Percentiles rank a stretch among this genome's conserved stretches.
Evolutionary conservation across 139 green algal species (phyloP).

Genomic region (Chlorella sorokiniana): DNA sequence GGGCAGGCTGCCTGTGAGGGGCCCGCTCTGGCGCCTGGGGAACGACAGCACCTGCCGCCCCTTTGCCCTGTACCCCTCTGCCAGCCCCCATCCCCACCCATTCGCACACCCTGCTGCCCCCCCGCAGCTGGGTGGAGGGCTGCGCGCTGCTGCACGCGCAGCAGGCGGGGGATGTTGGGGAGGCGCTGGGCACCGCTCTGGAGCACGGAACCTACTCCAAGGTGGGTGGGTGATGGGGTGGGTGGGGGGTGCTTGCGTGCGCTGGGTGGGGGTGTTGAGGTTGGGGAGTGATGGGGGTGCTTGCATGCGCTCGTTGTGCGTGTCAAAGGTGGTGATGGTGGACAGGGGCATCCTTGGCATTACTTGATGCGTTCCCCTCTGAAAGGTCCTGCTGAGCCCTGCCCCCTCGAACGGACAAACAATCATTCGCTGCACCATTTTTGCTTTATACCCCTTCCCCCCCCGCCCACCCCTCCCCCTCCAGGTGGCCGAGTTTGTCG

Average conservation of each 20-base stretch:
- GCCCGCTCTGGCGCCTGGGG: too few species aligned
- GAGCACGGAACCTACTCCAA: constrained; percentile 77
- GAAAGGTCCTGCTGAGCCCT: too few species aligned
- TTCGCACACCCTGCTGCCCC: not conserved
- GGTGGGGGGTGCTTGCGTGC: not conserved
- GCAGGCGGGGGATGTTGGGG: constrained; percentile 72
- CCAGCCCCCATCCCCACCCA: too few species aligned
- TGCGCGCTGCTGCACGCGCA: constrained; percentile 62
- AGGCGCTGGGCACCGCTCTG: constrained; percentile 74
- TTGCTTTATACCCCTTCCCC: not conserved
- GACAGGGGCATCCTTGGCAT: too few species aligned
- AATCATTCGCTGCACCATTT: not conserved
- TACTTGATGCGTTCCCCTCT: too few species aligned
- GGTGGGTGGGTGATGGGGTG: constrained; percentile 27
- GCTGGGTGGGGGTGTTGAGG: not conserved
- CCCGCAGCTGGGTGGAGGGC: constrained; percentile 42
- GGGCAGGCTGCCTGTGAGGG: too few species aligned
- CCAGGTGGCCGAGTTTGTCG: constrained; percentile 85
- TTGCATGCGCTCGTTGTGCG: too few species aligned
- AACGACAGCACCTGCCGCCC: too few species aligned
- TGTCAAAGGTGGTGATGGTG: too few species aligned
- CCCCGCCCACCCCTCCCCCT: too few species aligned
- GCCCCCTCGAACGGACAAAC: not conserved
- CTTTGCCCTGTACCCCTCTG: too few species aligned
- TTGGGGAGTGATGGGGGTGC: too few species aligned